These are phyloP conservation scores for Cladosporium sphaerospermum DNA, from an alignment of 2,329 filamentous ascomycete species.

Conservation along the genomic window DNA sequence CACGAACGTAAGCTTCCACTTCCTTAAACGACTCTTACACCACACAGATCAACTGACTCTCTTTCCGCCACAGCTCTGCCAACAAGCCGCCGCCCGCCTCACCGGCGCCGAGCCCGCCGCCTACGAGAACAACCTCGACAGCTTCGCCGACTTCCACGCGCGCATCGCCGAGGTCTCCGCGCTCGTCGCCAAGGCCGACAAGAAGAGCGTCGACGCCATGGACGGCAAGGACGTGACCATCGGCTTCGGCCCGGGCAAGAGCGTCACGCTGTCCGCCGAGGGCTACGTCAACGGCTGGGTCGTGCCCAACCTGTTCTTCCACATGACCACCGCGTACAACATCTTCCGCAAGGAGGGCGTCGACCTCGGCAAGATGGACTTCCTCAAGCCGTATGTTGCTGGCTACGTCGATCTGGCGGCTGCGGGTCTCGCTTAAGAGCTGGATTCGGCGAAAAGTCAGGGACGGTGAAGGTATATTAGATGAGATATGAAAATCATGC, in stretches of 20 bases:
- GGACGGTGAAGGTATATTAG: too few species aligned
- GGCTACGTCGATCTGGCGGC: constrained; percentile 4
- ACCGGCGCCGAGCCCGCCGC: constrained; percentile 1
- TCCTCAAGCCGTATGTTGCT: constrained; percentile 26
- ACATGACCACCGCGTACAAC: constrained; percentile 54
- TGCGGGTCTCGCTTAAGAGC: neutral
- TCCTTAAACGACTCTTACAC: neutral
- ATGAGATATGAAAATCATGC: too few species aligned
- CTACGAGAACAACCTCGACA: constrained; percentile 39
- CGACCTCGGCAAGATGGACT: constrained; percentile 55
- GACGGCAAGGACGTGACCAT: constrained; percentile 24
- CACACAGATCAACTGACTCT: neutral
- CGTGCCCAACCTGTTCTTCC: constrained; percentile 60
- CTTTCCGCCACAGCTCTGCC: neutral
- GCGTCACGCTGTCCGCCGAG: constrained; percentile 34
- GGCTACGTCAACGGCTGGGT: constrained; percentile 46
- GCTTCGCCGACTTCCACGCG: constrained; percentile 45
- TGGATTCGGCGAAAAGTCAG: too few species aligned
- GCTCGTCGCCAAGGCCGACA: constrained; percentile 40
- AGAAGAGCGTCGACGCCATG: constrained; percentile 37
- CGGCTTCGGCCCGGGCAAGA: constrained; percentile 8
- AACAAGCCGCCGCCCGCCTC: constrained; percentile 7
- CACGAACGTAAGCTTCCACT: constrained; percentile 1
- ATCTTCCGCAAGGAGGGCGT: constrained; percentile 58
- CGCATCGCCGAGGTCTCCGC: constrained; percentile 44